These are phyloP conservation scores for Erodium chrysanthum DNA, from an alignment of 441 rosid genomes.

Conservation along the genomic window DNA sequence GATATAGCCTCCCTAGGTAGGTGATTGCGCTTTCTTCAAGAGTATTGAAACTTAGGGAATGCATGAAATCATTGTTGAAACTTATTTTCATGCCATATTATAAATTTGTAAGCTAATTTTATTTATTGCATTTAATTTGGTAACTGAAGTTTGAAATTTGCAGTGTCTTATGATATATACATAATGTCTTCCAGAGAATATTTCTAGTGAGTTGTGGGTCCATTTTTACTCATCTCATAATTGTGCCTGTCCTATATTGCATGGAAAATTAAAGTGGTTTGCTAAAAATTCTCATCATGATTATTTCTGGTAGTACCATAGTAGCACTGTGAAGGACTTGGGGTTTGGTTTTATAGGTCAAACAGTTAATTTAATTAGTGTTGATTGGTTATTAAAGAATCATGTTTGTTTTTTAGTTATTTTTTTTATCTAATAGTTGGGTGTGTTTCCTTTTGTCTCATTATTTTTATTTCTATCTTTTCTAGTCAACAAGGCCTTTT, in stretches of 20 bases:
- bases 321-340: not conserved
- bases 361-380: not conserved
- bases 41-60: not conserved
- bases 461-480: not conserved
- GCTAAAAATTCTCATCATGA: not conserved
- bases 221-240: not conserved
- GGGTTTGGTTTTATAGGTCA: not conserved
- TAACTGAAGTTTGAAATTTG: not conserved
- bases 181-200: not conserved
- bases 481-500: not conserved
- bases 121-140: not conserved
- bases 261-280: not conserved
- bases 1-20: slow-evolving; percentile 95
- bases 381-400: not conserved
- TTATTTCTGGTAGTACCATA: not conserved
- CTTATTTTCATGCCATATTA: not conserved
- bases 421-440: not conserved
- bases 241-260: not conserved
- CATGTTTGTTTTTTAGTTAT: not conserved
- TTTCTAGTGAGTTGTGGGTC: not conserved
- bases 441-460: not conserved
- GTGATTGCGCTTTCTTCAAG: slow-evolving; percentile 9
- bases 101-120: not conserved
- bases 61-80: not conserved
- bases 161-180: not conserved